phyloP scores from a whole-genome alignment of 345 rosid genomes.

The Durio zibethinus region DNA sequence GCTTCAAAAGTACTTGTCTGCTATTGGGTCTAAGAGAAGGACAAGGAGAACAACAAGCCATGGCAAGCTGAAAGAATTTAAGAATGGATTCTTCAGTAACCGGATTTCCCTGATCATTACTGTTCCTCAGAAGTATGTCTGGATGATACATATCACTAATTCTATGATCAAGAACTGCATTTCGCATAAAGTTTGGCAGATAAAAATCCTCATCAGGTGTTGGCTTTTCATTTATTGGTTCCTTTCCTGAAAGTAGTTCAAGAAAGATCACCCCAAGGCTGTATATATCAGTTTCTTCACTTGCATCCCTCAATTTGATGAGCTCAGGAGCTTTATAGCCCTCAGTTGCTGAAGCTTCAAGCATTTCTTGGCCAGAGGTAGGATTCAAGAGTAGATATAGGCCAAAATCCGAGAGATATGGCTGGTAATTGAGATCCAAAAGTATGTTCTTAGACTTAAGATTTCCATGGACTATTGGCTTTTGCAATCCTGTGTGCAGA shows the following conservation, averaged over 20 bases:
- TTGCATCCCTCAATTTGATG: conserved; percentile 73
- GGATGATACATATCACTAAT: conserved; percentile 65
- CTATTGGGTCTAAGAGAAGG: conserved; percentile 77
- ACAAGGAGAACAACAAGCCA: conserved; percentile 85
- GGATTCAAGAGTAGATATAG: conserved; percentile 63
- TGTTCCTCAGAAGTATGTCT: conserved; percentile 43
- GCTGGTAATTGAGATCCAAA: conserved; percentile 47
- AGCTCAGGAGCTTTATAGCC: conserved; percentile 98
- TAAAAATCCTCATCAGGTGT: conserved; percentile 57
- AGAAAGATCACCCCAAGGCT: conserved; percentile 78
- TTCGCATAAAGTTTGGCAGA: conserved; percentile 60
- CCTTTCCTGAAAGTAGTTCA: conserved; percentile 75
- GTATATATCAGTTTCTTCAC: conserved; percentile 64
- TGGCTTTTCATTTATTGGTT: conserved; percentile 59
- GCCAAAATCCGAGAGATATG: conserved; percentile 67
- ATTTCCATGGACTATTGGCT: conserved; percentile 71
- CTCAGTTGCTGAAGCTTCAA: conserved; percentile 64
- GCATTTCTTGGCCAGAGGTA: conserved; percentile 69
- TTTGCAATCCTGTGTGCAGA: conserved; percentile 64
- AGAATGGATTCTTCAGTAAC: conserved; percentile 60
- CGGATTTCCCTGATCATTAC: conserved; percentile 23
- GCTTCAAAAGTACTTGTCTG: conserved; percentile 61
- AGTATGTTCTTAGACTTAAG: conserved; percentile 77
- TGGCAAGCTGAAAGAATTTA: conserved; percentile 70
- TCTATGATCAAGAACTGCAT: conserved; percentile 58